Evolutionary conservation across 176 grass and related monocot species (phyloP), one percentile per base, ranked within the genome.

Genomic region (Poa annua): DNA sequence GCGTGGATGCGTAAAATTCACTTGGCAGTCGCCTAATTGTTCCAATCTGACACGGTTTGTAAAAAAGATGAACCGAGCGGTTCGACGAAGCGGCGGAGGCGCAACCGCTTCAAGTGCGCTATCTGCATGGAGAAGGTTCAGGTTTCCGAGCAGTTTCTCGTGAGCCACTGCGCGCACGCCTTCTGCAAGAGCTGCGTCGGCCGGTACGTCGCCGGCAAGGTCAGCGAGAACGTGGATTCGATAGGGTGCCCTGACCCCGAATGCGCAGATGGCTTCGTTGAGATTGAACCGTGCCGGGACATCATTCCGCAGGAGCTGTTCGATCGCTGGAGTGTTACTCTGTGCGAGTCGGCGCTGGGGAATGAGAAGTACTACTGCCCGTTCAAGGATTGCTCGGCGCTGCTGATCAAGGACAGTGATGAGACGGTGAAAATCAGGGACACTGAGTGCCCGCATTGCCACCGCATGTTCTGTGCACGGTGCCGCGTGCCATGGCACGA

Each of bases 401-500:
- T 91, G 76, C 57, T 95, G 42, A 71, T 93, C 3, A 66, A 89
- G 15, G 88, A 81, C 0, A 51, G 86, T 12, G 82, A 61, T 0
- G 39, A 7, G 5, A 16, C 4, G 0, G 86, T 4, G 49, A 26
- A 41, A 50, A 92, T 86, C 36, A 87, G 8, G 38, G 74, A 83
- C 14, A 78, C 88, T 0, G 89, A 92, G 42, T 98, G 95, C 61
- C 95, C 90, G 0, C 92, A 95, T 80, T 98, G 95, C 78, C 71
- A 81, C 24, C 75, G 92, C 64, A 42, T 91, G 71, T 85, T 97
- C 64, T 95, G 92, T 7, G 88, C 86, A 0, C 69, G 9, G 79
- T 98, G 95, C 35, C 80, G 55, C 0, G 90, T 91, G 82, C 86
- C 95, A 0, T 98, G 95, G 92, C 95, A 98, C 2, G 39, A 66